Evolutionary conservation across 768 basidiomycete species (phyloP), one percentile per base, ranked within the genome.

Genomic region (Suillus alpinus): DNA sequence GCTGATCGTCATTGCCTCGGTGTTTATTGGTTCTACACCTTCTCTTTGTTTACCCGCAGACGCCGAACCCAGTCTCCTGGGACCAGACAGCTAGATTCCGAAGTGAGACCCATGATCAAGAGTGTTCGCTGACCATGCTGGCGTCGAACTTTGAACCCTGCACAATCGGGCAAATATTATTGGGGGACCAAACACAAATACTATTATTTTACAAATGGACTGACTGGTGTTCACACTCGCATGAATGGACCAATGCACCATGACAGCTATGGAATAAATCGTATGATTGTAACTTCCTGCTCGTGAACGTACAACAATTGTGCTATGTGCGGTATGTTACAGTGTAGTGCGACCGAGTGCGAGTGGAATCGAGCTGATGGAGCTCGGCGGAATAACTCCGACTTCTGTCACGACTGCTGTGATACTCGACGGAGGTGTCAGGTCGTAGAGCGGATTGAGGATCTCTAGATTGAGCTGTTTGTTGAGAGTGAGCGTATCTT

Each of bases 401-500:
- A 95, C 95, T 76, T 99, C 97, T 3, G 96, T 98, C 58, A 98
- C 94, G 26, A 99, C 93, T 18, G 92, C 96, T 1, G 97, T 96
- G 63, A 99, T 95, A 70, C 86, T 91, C 20, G 84, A 85, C 1
- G 95, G 91, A 2, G 96, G 93, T 2, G 97, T 97, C 47, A 98
- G 79, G 73, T 99, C 97, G 69, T 98, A 99, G 13, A 98, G 75
- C 6, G 96, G 90, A 71, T 91, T 92, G 63, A 97, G 77, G 23
- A 89, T 83, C 65, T 94, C 88, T 16, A 97, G 79, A 65, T 86
- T 86, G 23, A 81, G 73, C 58, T 75, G 69, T 39, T 81, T 73
- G 40, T 71, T 66, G 59, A 69, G 69, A 40, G 29, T 18, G 26
- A 51, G 37, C n/a, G 61, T 46, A 46, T 57, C 43, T 44, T 58